Evolutionary conservation across 257 asterid genomes (phyloP), one percentile per base, ranked within the genome.

Genomic region (Voacanga thouarsii): DNA sequence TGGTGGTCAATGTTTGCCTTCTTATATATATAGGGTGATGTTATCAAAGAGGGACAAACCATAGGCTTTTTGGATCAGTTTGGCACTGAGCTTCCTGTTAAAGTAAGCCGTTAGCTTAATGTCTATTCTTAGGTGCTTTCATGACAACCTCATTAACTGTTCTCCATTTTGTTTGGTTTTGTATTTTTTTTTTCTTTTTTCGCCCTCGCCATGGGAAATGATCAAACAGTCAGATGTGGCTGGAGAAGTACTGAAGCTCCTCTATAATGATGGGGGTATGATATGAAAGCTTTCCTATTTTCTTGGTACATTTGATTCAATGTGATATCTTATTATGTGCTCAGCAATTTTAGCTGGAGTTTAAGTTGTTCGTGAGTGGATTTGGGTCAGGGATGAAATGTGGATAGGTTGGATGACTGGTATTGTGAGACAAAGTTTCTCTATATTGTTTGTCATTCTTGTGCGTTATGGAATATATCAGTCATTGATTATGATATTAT

Each of bases 221-320:
- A 76, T 50, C 53, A 21, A 79, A 86, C 92, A 95, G 99, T 86
- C 97, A 30, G 90, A 90, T 79, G 96, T 88, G 43, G 91, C 85
- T 76, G 99, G 99, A 85, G 97, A 95, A 85, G 87, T 95, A 79
- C 79, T 91, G 85, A 93, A 89, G 91, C 16, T 95, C 83, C 91
- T 95, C 44, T 90, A 75, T 79, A 75, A 44, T 39, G 98, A 95
- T 67, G 98, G 96, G 24, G 99, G 99, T 95, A 88, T 74, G 88
- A 57, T 16, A 67, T 33, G 24, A 39, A 50, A 33, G 24, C 78
- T 8, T 74, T 28, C 71, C 49, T 43, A 65, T 45, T 37, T n/a
- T 24, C 23, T 33, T 19, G 8, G 43, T 2, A 2, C 14, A 19
- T 19, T 39, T 53, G 41, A 21, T 21, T 60, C 59, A 9, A 28